Conservation (phyloP, 768 basidiomycete genomes). For the Calocybe cyanea region DNA sequence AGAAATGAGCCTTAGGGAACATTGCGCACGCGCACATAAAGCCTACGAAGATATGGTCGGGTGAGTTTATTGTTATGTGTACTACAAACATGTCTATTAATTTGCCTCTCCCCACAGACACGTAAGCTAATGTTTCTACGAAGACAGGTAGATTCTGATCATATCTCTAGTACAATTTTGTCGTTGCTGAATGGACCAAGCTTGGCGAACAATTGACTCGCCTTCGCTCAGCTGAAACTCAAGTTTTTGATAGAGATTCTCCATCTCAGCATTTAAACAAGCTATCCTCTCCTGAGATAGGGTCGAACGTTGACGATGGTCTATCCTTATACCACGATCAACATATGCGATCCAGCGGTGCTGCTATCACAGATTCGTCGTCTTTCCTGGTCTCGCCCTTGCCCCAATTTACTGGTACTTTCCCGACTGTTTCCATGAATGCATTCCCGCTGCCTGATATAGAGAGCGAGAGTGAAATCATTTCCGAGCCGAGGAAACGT, state of each 20-base stretch:
- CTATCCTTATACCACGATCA: constrained; percentile 27
- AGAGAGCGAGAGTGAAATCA: constrained; percentile 18
- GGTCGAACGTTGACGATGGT: constrained; percentile 11
- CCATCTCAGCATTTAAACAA: not conserved
- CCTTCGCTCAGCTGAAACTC: constrained; percentile 15
- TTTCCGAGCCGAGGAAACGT: constrained; percentile 5
- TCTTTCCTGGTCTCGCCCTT: constrained; percentile 39
- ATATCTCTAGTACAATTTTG: constrained; percentile 27
- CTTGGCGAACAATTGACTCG: constrained; percentile 25
- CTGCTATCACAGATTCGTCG: constrained; percentile 29
- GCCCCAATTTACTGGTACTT: constrained; percentile 34
- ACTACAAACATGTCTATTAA: constrained; percentile 1
- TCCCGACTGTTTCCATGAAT: constrained; percentile 24
- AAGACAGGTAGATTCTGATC: constrained; percentile 1
- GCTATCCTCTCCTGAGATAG: constrained; percentile 6
- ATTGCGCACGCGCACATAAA: constrained; percentile 42
- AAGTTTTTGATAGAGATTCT: constrained; percentile 4
- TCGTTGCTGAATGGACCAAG: constrained; percentile 26
- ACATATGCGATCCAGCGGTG: constrained; percentile 26
- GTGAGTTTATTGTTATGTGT: constrained; percentile 26
- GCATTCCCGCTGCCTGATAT: constrained; percentile 34
- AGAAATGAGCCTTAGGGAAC: constrained; percentile 52
- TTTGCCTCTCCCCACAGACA: constrained; percentile 22
- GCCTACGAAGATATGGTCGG: constrained; percentile 37
- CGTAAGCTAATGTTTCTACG: constrained; percentile 21